Conservation (phyloP, 225 moss, liverwort and hornwort species). For the Pseudoscleropodium purum region DNA sequence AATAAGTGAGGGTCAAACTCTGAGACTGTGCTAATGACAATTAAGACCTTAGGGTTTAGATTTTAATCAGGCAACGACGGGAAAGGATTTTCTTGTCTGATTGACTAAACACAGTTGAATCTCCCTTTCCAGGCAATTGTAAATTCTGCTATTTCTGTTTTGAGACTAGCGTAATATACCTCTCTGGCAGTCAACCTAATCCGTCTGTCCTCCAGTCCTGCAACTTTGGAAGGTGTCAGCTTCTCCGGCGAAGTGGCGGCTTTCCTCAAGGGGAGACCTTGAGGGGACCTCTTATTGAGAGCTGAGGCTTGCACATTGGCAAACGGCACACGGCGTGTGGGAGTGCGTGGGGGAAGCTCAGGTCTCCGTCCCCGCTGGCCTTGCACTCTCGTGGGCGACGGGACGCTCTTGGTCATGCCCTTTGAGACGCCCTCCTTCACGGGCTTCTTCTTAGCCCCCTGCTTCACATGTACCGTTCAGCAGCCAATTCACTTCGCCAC, state of each 20-base stretch:
- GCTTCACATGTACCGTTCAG: not conserved
- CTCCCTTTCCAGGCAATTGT: not conserved
- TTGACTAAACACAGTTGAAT: not conserved
- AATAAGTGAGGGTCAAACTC: not conserved
- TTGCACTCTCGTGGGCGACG: conserved; percentile 18
- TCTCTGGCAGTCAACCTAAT: not conserved
- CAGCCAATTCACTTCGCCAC: not conserved
- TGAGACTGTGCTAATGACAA: not conserved
- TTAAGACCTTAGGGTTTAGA: not conserved
- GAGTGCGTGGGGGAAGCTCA: conserved; percentile 46
- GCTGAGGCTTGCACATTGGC: conserved; percentile 21
- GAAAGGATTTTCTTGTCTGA: not conserved
- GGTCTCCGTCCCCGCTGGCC: conserved; percentile 17
- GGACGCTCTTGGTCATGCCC: conserved; percentile 17
- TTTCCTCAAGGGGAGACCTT: conserved; percentile 27
- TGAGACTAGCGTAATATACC: not conserved
- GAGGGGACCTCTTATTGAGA: conserved; percentile 23
- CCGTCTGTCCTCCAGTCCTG: conserved; percentile 5
- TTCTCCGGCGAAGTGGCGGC: conserved; percentile 17
- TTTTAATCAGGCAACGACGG: not conserved
- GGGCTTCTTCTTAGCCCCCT: not conserved
- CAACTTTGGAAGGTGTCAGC: conserved; percentile 7
- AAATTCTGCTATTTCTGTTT: not conserved
- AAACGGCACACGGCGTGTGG: conserved; percentile 49
- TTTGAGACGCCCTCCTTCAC: not conserved